Evolutionary conservation across 805 yeast genomes (phyloP), one percentile per base, ranked within the genome.

Genomic region (Pichia scutulata): DNA sequence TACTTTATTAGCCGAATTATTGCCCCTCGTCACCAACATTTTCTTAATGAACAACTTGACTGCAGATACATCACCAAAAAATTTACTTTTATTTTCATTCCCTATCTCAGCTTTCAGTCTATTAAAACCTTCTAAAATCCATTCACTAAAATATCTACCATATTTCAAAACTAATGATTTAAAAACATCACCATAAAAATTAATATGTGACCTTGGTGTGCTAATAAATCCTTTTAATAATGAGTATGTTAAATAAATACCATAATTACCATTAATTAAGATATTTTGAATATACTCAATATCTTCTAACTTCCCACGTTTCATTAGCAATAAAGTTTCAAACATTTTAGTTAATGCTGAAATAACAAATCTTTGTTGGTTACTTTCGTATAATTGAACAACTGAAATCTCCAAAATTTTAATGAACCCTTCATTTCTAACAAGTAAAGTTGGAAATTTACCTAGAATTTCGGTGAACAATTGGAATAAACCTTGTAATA

Each of bases 1-100:
- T 1, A 81, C 71, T 25, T 69, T 72, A 46, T 78, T 75, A 2
- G 84, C 81, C 39, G 75, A 74, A 56, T 88, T 69, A 40, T 78
- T 78, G 2, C 90, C 90, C 58, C 89, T 74, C 0, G 89, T 82
- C 1, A 82, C 52, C 64, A 80, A 59, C 28, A 85, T 57, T 60
- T 80, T 82, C 55, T 75, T 80, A 21, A 80, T 61, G 46, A 83
- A 77, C 6, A 70, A 56, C 9, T 73, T 78, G 47, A 73, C 70
- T 2, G 8, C 24, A 10, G 41, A 28, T 14, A 55, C 62, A 30
- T 43, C 57, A 36, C 65, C 57, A 43, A 54, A 63, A 49, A 60
- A 63, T 57, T 45, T 62, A 28, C 57, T 68, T 57, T 45, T 62
- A 28, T 57, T 68, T 16, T 47, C 19, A 0, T 47, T 24, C 0